Evolutionary conservation across 805 yeast species (phyloP), one percentile per base, ranked within the genome.

Genomic region (Brettanomyces sp.): DNA sequence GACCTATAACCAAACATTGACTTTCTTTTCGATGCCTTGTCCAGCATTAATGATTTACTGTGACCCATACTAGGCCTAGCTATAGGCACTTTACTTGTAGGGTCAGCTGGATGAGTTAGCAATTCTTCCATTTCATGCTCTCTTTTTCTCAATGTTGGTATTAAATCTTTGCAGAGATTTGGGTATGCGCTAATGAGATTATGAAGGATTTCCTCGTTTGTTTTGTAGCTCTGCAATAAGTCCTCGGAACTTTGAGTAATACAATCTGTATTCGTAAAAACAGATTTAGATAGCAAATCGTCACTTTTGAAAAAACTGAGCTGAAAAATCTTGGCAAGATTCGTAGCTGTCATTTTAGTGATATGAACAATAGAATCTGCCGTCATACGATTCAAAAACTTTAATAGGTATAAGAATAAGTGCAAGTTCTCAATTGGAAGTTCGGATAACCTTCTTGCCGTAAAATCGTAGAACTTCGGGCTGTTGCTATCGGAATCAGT

Each of bases 281-380:
- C 14, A 7, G 49, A 41, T 39, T 43, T 30, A 25, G 48, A 46
- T 8, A 47, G 40, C 11, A 59, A 40, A 44, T 62, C 66, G 43
- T 62, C 63, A 39, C 56, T 55, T 40, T 62, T 63, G 50, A 67
- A 68, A 21, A 67, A 58, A 44, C 63, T 57, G 21, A 65, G 54
- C 49, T 68, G 72, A 50, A 68, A 65, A 45, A 68, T 62, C 45
- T 67, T 67, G 6, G 70, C 58, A 33, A 68, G 43, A 45, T 67
- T 68, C 14, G 56, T 54, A 3, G 67, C 46, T 22, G 63, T 55
- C 72, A 68, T 68, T 49, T 63, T 64, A 13, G 72, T 67, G 33
- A 55, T 52, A 22, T 51, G 46, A 24, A 56, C 58, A 6, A 55
- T 44, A 11, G 53, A 52, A 3, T 58, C 58, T 23, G 46, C 41